Conservation (phyloP, 768 basidiomycete species). For the Suillus plorans region DNA sequence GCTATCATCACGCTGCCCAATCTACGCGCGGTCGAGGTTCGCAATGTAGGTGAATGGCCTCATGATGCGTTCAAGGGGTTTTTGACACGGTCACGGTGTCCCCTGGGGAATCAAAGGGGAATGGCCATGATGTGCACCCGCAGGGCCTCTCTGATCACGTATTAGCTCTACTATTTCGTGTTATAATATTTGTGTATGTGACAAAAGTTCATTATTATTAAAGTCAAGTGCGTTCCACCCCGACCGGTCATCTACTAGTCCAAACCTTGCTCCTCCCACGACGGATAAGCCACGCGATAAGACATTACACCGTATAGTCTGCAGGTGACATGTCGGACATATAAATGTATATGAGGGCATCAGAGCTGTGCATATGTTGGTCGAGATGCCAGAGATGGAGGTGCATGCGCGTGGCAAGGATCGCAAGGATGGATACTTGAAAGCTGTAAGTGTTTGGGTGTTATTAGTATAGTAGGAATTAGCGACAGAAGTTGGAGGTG, state of each 20-base stretch:
- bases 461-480: background rate
- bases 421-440: background rate
- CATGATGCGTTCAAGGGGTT: too few relatives aligned
- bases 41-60: too few relatives aligned
- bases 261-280: background rate
- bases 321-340: background rate
- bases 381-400: background rate
- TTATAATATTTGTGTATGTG: background rate
- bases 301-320: background rate
- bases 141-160: too few relatives aligned
- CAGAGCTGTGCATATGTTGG: background rate
- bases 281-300: background rate
- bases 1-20: too few relatives aligned
- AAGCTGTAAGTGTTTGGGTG: background rate
- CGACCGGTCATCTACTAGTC: background rate
- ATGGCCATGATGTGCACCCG: too few relatives aligned
- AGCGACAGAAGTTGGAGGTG: background rate
- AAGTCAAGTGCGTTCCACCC: background rate
- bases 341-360: background rate
- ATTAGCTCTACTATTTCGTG: too few relatives aligned
- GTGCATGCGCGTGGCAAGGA: background rate
- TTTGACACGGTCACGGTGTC: too few relatives aligned
- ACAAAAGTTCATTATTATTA: background rate
- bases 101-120: too few relatives aligned
- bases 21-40: too few relatives aligned